Base-by-base conservation (phyloP, 192 early-diverging fungal genomes). In the Geosiphon pyriformis region DNA sequence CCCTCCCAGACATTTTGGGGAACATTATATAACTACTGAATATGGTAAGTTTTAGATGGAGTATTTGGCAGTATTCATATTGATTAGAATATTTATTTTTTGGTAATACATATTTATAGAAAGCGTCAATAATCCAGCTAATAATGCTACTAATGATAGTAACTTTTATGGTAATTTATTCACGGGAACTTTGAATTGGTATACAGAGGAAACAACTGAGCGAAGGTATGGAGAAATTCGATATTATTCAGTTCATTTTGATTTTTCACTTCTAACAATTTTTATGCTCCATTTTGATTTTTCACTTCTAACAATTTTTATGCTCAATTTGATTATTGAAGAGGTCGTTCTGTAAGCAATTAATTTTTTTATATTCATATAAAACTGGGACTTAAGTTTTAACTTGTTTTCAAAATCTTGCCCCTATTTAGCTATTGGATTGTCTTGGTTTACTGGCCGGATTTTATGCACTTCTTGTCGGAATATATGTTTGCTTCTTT, bases 141-240 rank as follows among this genome's bases (percentile, higher is more conserved):
- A n/a, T 11, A 33, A 42, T 17, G 42, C 25, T n/a, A 47, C 12
- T 23, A 35, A 62, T 6, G 20, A 32, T 37, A 35, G 18, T 25
- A 7, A 65, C 20, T 20, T 54, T 30, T 65, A 65, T 53, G 49
- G 31, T n/a, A 52, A 65, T 65, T 53, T 65, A 27, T 65, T 65
- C 29, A 27, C 53, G 11, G 63, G 63, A 31, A 65, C 63, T 25
- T 37, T 65, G 32, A 54, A 65, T 65, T 65, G 63, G 63, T 65
- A 48, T 65, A 12, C 31, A 53, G 51, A 53, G 30, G 30, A 42
- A 34, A 25, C 34, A 33, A 54, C 22, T 22, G 63, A 65, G 22
- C 10, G 23, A 15, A 63, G 61, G 61, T 63, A 63, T 49, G 20
- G 4, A 29, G 18, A 18, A 2, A 3, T 2, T 22, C n/a, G n/a